Evolutionary conservation across 371 early-diverging fungal species (phyloP), one percentile per base, ranked within the genome.

Genomic region (Mucor circinelloides): DNA sequence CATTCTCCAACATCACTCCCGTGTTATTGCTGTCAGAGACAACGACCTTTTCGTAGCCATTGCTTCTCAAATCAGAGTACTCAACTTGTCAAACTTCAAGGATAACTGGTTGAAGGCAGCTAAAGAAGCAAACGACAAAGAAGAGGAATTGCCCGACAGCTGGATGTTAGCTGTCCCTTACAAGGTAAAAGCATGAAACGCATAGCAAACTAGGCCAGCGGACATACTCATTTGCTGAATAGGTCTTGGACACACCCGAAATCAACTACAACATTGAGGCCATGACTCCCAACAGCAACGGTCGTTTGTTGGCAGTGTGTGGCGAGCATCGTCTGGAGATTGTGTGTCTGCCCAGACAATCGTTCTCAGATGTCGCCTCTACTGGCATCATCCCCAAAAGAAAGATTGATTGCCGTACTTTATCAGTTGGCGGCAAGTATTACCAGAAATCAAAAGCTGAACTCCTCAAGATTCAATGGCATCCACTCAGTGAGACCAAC

Each of bases 401-500:
- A 46, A 63, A 64, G 28, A 12, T 78, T 25, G 58, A 67, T 66
- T 78, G 75, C 32, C 70, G 72, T n/a, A 75, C 78, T 25, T 44
- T 78, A 27, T 62, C 68, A 13, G 40, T 78, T 60, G 78, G 78
- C 55, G 40, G 32, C 7, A 64, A 56, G 19, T 61, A 70, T 28
- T 75, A 64, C 25, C 52, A 58, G 17, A 50, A 38, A 6, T 36
- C 44, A 3, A 67, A 64, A 30, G 60, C 62, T 30, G 66, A 68
- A n/a, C 42, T 76, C 3, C 48, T 83, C 13, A 77, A 80, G 50
- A 63, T 65, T 6, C 64, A 64, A 13, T 83, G 83, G 83, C 83
- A 83, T 55, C 79, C 81, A 44, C 57, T 83, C n/a, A 80, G 83
- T 70, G 81, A 80, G 58, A 69, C 77, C 8, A 57, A 64, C 12